Evolutionary conservation across 2,329 filamentous ascomycete genomes (phyloP), one percentile per base, ranked within the genome.

Genomic region (Epichloe gansuensis): DNA sequence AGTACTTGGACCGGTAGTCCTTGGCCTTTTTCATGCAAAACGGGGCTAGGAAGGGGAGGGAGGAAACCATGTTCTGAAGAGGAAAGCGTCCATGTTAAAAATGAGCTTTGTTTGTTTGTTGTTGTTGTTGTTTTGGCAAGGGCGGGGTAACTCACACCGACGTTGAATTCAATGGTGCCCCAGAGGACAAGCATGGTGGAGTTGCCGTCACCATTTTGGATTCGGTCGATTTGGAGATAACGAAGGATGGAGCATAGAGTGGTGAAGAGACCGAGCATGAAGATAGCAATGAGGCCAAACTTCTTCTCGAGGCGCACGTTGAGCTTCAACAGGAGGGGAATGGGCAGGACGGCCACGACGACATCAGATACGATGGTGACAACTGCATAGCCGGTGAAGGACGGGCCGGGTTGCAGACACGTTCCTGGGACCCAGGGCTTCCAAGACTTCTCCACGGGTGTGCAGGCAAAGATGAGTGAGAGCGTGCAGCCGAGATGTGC

Each of bases 151-250:
- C 74, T 59, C 68, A 78, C 75, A 11, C 76, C 76, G 34, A 78
- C 70, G 55, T 79, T 78, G 61, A 79, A 75, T 59, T 80, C 76
- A 51, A 80, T 74, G 2, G 72, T 74, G 4, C 76, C 76, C 76
- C 76, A 80, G 0, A 79, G 63, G 1, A 80, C 68, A 11, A 80
- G 65, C 71, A 76, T 74, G 4, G 76, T 78, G 0, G 76, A 77
- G 57, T 78, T 75, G 8, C 75, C 74, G 39, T 77, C 74, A 2
- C 72, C 73, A 12, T 64, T 63, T 15, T 73, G 71, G 40, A 79
- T 75, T 0, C 69, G 64, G 54, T 72, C 61, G 54, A 79, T 78
- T 56, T 78, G 74, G 0, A 68, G 63, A 53, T 78, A 73, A 12
- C 76, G 70, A 51, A 79, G 61, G 51, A 78, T 68, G 3, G 75